Conservation (phyloP, 108 stramenopile species). For the Pseudonitzschia pungens region DNA sequence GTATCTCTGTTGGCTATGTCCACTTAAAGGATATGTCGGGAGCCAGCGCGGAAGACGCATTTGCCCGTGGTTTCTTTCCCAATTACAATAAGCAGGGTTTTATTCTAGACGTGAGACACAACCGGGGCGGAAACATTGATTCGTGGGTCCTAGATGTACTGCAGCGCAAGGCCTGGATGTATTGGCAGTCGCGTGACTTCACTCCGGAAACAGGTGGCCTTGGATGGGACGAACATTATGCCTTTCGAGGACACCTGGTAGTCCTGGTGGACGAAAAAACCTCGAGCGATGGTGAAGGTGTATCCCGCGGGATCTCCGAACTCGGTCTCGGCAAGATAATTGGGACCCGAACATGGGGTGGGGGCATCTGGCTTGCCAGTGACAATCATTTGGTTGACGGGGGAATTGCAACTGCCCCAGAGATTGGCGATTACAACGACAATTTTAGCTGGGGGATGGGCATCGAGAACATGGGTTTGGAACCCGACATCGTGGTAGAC, state of each 20-base stretch:
- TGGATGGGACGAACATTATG: slow-evolving; percentile 72
- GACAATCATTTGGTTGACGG: slow-evolving; percentile 78
- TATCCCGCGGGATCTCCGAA: slow-evolving; percentile 68
- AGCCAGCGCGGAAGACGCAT: slow-evolving; percentile 58
- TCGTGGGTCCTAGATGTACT: slow-evolving; percentile 68
- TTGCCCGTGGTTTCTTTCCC: slow-evolving; percentile 67
- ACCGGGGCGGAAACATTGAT: slow-evolving; percentile 75
- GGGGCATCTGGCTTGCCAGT: slow-evolving; percentile 70
- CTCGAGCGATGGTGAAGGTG: slow-evolving; percentile 72
- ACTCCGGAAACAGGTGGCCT: slow-evolving; percentile 54
- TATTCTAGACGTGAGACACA: slow-evolving; percentile 73
- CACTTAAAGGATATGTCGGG: slow-evolving; percentile 65
- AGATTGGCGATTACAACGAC: slow-evolving; percentile 68
- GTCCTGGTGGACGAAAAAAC: slow-evolving; percentile 76
- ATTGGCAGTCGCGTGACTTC: slow-evolving; percentile 54
- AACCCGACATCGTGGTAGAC: slow-evolving; percentile 74
- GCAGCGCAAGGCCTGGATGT: slow-evolving; percentile 76
- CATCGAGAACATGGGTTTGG: slow-evolving; percentile 69
- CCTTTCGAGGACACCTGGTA: slow-evolving; percentile 73
- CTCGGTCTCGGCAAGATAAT: slow-evolving; percentile 74
- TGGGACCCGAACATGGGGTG: slow-evolving; percentile 82
- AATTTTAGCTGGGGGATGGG: slow-evolving; percentile 69
- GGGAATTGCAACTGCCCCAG: slow-evolving; percentile 69
- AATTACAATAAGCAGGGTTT: slow-evolving; percentile 75
- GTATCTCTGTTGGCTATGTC: slow-evolving; percentile 70